Conservation (phyloP, 1,139 yeast genomes). For the Debaryomycetaceae sp. region DNA sequence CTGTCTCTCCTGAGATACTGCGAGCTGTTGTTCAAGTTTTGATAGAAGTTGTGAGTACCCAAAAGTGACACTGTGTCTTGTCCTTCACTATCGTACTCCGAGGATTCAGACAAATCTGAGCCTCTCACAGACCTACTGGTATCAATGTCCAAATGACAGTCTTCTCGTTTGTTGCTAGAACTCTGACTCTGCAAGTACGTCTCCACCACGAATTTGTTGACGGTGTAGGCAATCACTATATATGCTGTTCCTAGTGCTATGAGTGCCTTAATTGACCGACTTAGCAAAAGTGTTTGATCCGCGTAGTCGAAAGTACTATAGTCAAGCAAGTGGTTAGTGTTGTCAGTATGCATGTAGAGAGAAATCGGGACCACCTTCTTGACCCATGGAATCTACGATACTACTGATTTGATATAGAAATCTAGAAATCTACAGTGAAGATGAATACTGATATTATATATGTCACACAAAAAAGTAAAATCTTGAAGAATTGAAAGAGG, state of each 20-base stretch:
- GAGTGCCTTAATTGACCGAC: background rate
- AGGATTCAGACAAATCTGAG: background rate
- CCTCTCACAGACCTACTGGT: background rate
- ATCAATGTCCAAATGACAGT: background rate
- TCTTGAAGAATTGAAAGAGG: background rate
- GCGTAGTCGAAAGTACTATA: background rate
- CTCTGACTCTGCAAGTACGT: background rate
- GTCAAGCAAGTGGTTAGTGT: background rate
- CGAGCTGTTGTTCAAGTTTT: conserved; percentile 38
- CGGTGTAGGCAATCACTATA: background rate
- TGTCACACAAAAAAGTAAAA: too few relatives aligned
- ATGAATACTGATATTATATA: too few relatives aligned
- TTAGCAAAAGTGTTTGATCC: background rate
- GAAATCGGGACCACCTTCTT: too few relatives aligned
- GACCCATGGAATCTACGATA: too few relatives aligned
- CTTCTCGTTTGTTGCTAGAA: background rate
- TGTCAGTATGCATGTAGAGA: background rate
- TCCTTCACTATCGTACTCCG: conserved; percentile 6
- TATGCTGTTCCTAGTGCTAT: background rate
- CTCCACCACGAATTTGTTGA: background rate
- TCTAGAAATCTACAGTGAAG: background rate
- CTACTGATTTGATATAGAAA: too few relatives aligned
- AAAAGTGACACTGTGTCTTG: conserved; percentile 8
- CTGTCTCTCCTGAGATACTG: conserved; percentile 45
- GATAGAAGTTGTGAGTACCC: conserved; percentile 27